Evolutionary conservation across 306 rosid genomes (phyloP), one percentile per base, ranked within the genome.

Genomic region (Oxytropis ochrocephala): DNA sequence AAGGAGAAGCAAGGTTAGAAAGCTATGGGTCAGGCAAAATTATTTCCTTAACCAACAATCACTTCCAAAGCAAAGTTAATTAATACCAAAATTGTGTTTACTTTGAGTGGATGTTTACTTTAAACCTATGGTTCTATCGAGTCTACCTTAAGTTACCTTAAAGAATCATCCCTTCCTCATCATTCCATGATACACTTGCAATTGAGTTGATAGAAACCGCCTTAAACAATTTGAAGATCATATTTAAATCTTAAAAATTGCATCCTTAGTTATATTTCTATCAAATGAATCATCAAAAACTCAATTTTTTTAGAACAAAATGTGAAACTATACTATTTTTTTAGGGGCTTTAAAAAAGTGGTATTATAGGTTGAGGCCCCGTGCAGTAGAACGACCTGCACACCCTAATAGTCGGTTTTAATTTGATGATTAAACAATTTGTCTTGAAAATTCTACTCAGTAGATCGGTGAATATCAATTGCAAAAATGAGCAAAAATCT

Each of bases 1-100:
- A 79, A 84, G 75, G 80, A 62, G 80, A 91, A 81, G 86, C 86
- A 84, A 86, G 24, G 84, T 82, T 72, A 77, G 87, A 87, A 87
- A 89, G 87, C 67, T 64, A 80, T 46, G 67, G 61, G 63, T 12
- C 71, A 76, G 70, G 67, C 67, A 81, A 74, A 72, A 73, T 74
- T 76, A 77, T 81, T 66, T 61, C 69, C 55, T 51, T 63, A 50
- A 48, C 69, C 65, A 68, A 77, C 79, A 81, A 83, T 81, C 88
- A 75, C 94, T 85, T 87, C 75, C 64, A 13, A 89, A 86, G 86
- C 92, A 87, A 87, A 89, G 48, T 87, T 78, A 78, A 81, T 61
- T 58, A 69, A 76, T 73, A 38, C 69, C 73, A 24, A 1, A 1
- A 24, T 2, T 3, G 29, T 24, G 29, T 24, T 24, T 24, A 24